Base-by-base conservation (phyloP, 768 basidiomycete species). In the Auriscalpium orientale region DNA sequence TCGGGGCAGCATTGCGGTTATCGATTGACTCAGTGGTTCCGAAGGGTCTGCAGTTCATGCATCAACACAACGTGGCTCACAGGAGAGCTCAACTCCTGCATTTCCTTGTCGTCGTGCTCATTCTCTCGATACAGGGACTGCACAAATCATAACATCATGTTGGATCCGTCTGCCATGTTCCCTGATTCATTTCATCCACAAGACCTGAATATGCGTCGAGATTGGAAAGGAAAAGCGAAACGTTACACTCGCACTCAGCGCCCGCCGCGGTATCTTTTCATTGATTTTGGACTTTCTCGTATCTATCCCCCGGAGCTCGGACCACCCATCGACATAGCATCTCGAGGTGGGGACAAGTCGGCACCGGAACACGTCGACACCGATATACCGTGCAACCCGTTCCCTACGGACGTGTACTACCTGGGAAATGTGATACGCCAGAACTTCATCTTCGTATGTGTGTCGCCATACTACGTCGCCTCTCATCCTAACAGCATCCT, bases 271-370 rank as follows among this genome's bases (percentile, higher is more conserved):
- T 74, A 74, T 52, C 71, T 64, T 44, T 53, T 72, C 45, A 71
- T 73, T 33, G 73, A 74, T 44, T 73, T 74, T 12, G 72, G 71
- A 0, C 43, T 74, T 1, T 73, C 74, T 15, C 62, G 65, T 0
- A 59, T 49, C 1, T 75, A 69, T 46, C 61, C 56, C 1, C 67
- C 71, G 0, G 49, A 64, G 0, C 61, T 70, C 6, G 55, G 61
- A 0, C 48, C 62, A 0, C 71, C 73, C 0, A 58, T 57, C 0
- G 71, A 68, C 34, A 45, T 57, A 6, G 67, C 71, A 0, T 64
- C 74, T 2, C 58, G 59, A 8, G 78, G 76, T 0, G 76, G 71
- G 3, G 78, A 82, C 61, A 70, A 69, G 51, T 64, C 72, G 0
- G 68, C 70, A 0, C 72, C 72, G 1, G 72, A 74, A 55, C 70